These are phyloP conservation scores for Stagonosporopsis vannaccii DNA, from an alignment of 2,329 filamentous ascomycete genomes.

Conservation along the genomic window DNA sequence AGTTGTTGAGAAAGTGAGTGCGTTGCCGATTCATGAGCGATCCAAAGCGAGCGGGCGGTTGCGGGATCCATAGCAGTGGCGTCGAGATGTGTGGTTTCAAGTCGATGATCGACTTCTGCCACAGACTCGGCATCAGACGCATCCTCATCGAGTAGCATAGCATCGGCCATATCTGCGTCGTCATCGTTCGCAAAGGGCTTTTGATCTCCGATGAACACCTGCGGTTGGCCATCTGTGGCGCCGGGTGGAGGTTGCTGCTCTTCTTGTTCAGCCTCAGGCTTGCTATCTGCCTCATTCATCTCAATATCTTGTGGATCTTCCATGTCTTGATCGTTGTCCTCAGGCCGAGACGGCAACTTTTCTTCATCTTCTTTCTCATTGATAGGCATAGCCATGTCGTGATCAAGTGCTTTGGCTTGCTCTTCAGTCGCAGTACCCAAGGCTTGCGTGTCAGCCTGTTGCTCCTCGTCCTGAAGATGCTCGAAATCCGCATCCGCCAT, in stretches of 20 bases:
- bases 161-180: conserved; percentile 52
- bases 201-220: conserved; percentile 56
- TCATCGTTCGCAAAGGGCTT: conserved; percentile 43
- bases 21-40: conserved; percentile 81
- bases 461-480: conserved; percentile 85
- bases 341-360: conserved; percentile 42
- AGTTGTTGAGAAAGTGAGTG: conserved; percentile 86
- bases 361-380: conserved; percentile 59
- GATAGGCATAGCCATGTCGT: conserved; percentile 84
- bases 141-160: conserved; percentile 47
- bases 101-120: conserved; percentile 62
- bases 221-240: conserved; percentile 46
- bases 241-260: conserved; percentile 36
- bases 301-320: conserved; percentile 48
- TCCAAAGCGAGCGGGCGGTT: conserved; percentile 79
- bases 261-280: conserved; percentile 33
- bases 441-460: conserved; percentile 85
- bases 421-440: conserved; percentile 88
- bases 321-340: conserved; percentile 40
- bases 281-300: conserved; percentile 52
- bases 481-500: conserved; percentile 87
- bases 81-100: conserved; percentile 75
- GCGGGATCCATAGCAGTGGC: conserved; percentile 53
- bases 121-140: conserved; percentile 45
- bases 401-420: conserved; percentile 83